Conservation (phyloP, 768 basidiomycete species). For the Lactifluus volemus region DNA sequence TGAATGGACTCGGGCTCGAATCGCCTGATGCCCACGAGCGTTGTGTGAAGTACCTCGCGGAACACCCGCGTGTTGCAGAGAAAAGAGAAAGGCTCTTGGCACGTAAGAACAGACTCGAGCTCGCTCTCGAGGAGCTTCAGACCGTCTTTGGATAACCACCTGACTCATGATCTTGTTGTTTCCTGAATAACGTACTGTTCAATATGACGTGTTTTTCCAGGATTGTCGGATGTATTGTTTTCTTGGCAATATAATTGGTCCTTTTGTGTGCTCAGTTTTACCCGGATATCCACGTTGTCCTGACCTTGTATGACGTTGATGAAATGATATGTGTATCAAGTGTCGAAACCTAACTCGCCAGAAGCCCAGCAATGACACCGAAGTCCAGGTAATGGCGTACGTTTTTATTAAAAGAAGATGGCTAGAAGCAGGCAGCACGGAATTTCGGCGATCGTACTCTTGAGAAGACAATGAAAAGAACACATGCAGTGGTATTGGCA, state of each 20-base stretch:
- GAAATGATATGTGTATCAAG: not conserved
- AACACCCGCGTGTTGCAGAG: constrained; percentile 36
- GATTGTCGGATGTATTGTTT: not conserved
- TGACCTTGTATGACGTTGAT: not conserved
- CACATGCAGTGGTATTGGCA: not conserved
- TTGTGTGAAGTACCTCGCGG: constrained; percentile 45
- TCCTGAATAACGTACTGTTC: not conserved
- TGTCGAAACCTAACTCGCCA: not conserved
- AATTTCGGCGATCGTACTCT: not conserved
- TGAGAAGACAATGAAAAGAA: not conserved
- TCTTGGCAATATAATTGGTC: not conserved
- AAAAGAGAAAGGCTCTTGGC: constrained; percentile 41
- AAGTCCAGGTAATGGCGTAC: not conserved
- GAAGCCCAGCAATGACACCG: constrained; percentile 2
- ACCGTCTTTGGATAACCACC: constrained; percentile 2
- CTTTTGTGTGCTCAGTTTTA: not conserved
- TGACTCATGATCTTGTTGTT: not conserved
- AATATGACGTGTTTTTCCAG: not conserved
- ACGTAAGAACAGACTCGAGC: constrained; percentile 41
- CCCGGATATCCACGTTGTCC: not conserved
- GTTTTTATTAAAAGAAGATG: constrained; percentile 11
- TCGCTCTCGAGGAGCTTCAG: constrained; percentile 36
- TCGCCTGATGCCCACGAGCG: constrained; percentile 37
- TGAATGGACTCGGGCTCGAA: constrained; percentile 43
- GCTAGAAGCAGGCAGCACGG: constrained; percentile 5